Evolutionary conservation across 2,329 filamentous ascomycete species (phyloP).

Genomic region (Trichocomaceae sp.): DNA sequence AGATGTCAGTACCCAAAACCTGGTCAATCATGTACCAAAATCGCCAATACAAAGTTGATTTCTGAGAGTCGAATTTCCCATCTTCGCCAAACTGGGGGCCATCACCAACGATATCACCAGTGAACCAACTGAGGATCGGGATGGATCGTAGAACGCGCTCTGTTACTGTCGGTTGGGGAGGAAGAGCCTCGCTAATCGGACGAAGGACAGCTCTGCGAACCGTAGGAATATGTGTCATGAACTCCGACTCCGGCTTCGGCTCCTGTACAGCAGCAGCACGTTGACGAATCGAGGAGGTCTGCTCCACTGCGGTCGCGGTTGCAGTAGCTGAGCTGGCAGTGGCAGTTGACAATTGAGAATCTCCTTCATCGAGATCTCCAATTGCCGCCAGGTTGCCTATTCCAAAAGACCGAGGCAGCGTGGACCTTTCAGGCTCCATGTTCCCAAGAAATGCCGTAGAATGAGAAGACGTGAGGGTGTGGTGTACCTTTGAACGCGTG

Average conservation of each 20-base stretch:
- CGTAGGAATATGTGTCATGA: constrained; percentile 56
- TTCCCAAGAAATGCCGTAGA: constrained; percentile 29
- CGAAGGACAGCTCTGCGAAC: constrained; percentile 60
- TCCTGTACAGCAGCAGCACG: constrained; percentile 22
- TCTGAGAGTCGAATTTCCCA: constrained; percentile 61
- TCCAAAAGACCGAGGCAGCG: constrained; percentile 36
- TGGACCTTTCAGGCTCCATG: constrained; percentile 29
- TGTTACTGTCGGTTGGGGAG: constrained; percentile 59
- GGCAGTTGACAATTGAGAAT: constrained; percentile 30
- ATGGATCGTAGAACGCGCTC: constrained; percentile 60
- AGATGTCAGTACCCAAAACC: constrained; percentile 54
- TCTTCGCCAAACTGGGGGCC: constrained; percentile 41
- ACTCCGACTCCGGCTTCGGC: constrained; percentile 37
- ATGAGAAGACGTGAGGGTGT: constrained; percentile 31
- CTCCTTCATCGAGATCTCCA: constrained; percentile 26
- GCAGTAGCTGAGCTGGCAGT: constrained; percentile 40
- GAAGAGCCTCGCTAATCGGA: constrained; percentile 63
- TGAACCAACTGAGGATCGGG: constrained; percentile 66
- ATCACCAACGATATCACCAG: constrained; percentile 46
- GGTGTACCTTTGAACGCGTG: constrained; percentile 24
- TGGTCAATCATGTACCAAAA: constrained; percentile 53
- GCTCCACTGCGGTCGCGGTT: constrained; percentile 19
- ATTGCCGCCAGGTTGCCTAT: constrained; percentile 30
- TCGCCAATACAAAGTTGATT: constrained; percentile 55
- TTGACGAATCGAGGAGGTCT: constrained; percentile 21